Evolutionary conservation across 352 stramenopile species (phyloP).

Genomic region (Phytophthora colocasiae): DNA sequence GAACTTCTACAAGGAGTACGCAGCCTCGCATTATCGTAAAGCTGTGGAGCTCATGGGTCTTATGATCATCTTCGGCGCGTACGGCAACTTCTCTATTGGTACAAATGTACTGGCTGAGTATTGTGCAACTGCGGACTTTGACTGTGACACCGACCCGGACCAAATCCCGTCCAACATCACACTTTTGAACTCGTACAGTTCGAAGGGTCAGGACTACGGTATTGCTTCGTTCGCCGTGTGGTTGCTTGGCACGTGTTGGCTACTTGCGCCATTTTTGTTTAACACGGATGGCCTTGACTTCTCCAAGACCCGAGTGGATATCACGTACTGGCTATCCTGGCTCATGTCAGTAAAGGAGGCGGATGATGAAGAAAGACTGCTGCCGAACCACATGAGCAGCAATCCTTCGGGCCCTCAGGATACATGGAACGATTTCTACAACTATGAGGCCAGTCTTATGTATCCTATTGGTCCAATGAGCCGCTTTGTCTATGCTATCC

Average conservation of each 20-base stretch:
- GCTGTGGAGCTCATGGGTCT: conserved; percentile 79
- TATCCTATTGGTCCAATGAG: conserved; percentile 66
- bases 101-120: conserved; percentile 59
- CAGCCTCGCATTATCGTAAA: conserved; percentile 84
- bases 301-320: conserved; percentile 83
- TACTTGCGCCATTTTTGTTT: conserved; percentile 88
- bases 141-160: conserved; percentile 59
- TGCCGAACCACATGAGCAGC: conserved; percentile 43
- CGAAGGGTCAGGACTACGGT: conserved; percentile 87
- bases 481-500: conserved; percentile 74
- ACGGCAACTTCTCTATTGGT: conserved; percentile 83
- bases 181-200: conserved; percentile 78
- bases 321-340: conserved; percentile 84
- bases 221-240: conserved; percentile 90
- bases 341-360: conserved; percentile 72
- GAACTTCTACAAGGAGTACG: conserved; percentile 90
- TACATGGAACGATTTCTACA: conserved; percentile 83
- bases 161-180: conserved; percentile 75
- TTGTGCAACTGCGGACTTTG: conserved; percentile 56
- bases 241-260: conserved; percentile 81
- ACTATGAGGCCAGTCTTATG: conserved; percentile 78
- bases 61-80: conserved; percentile 86
- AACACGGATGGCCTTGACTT: conserved; percentile 91
- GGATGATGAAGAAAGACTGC: conserved; percentile 51
- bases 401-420: conserved; percentile 40